Conservation (phyloP, 2,329 filamentous ascomycete species). For the Macrophomina tecta region DNA sequence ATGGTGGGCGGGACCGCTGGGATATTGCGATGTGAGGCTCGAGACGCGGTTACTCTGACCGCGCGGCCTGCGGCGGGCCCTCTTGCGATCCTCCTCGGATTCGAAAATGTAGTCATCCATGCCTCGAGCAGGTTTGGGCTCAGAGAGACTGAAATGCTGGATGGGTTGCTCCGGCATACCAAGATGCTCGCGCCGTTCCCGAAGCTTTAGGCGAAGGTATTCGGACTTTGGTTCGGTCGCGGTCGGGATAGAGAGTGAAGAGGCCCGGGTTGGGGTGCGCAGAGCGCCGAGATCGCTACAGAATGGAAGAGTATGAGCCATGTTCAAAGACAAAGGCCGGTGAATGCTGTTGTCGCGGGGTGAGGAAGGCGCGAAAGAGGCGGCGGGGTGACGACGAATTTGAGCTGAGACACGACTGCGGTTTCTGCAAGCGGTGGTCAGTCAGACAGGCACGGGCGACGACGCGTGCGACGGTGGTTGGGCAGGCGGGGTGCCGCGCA, state of each 20-base stretch:
- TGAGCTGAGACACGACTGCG: conserved; percentile 8
- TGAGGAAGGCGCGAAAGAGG: conserved; percentile 9
- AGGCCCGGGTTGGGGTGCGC: background rate
- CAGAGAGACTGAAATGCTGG: conserved; percentile 10
- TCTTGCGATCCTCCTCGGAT: conserved; percentile 11
- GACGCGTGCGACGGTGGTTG: conserved; percentile 20
- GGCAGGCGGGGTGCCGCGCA: background rate
- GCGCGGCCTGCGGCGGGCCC: background rate
- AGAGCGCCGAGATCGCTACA: conserved; percentile 3
- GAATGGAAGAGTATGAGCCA: conserved; percentile 1
- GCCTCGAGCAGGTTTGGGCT: background rate
- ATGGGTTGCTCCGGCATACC: conserved; percentile 12
- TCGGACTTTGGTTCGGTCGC: conserved; percentile 13
- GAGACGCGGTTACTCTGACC: background rate
- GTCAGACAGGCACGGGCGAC: conserved; percentile 15
- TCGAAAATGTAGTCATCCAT: conserved; percentile 28
- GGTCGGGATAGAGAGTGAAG: background rate
- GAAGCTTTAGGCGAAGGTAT: conserved; percentile 24
- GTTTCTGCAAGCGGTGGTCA: conserved; percentile 14
- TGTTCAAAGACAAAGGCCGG: background rate
- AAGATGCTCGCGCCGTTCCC: conserved; percentile 19
- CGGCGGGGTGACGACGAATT: background rate
- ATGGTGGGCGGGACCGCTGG: background rate
- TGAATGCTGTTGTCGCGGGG: background rate
- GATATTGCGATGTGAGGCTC: background rate